Evolutionary conservation across 768 basidiomycete genomes (phyloP).

Genomic region (Lentinula sp.): DNA sequence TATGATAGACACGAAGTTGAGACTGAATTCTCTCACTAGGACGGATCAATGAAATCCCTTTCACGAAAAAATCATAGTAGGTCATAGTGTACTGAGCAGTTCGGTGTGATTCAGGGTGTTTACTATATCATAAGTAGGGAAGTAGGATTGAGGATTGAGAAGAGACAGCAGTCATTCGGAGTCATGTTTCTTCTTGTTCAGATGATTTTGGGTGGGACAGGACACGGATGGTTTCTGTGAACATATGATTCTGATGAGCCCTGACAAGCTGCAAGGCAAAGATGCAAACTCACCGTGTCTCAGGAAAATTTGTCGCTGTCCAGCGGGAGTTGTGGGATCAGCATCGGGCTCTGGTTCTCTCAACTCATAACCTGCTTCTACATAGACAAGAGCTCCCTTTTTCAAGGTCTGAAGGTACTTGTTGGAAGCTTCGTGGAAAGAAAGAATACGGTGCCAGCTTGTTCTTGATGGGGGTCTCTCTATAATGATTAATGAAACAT

Average conservation of each 20-base stretch:
- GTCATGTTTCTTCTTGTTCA: neutral
- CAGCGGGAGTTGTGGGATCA: slow-evolving; percentile 60
- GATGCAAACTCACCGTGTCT: slow-evolving; percentile 54
- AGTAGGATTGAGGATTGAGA: neutral
- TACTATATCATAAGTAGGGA: neutral
- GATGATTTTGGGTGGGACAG: slow-evolving; percentile 26
- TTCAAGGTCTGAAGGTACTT: slow-evolving; percentile 57
- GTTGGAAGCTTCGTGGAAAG: slow-evolving; percentile 59
- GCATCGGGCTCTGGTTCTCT: slow-evolving; percentile 64
- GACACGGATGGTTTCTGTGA: slow-evolving; percentile 50
- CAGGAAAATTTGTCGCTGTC: slow-evolving; percentile 79
- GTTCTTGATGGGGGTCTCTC: slow-evolving; percentile 47
- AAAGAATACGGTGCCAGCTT: slow-evolving; percentile 75
- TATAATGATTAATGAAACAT: slow-evolving; percentile 17
- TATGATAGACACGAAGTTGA: slow-evolving; percentile 5
- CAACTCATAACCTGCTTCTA: slow-evolving; percentile 74
- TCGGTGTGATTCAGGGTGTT: neutral
- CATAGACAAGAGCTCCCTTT: slow-evolving; percentile 74
- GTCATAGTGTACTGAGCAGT: neutral
- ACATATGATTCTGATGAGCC: slow-evolving; percentile 3
- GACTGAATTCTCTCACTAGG: neutral
- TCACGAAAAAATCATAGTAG: neutral
- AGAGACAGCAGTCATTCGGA: neutral
- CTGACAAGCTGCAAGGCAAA: neutral
- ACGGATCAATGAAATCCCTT: neutral